phyloP scores from a whole-genome alignment of 805 yeast species.

The Candida morakotiae region DNA sequence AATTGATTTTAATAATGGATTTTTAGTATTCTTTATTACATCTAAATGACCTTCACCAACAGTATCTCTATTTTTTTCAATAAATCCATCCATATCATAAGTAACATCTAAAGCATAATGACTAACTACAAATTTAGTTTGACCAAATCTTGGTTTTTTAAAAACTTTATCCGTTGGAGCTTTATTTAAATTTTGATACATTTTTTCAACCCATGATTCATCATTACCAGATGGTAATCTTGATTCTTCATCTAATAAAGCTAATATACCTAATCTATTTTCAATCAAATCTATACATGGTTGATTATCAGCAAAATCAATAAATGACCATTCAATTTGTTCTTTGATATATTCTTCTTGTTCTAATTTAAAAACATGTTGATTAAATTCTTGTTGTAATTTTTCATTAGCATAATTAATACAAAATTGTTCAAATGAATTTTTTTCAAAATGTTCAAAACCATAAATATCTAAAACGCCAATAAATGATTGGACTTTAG shows the following conservation, averaged over 20 bases:
- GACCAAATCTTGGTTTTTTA: constrained; percentile 93
- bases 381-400: constrained; percentile 94
- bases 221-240: constrained; percentile 92
- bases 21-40: constrained; percentile 66
- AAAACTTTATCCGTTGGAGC: constrained; percentile 72
- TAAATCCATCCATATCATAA: constrained; percentile 89
- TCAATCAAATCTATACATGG: constrained; percentile 94
- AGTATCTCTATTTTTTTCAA: constrained; percentile 95
- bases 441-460: constrained; percentile 90
- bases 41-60: constrained; percentile 95
- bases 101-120: constrained; percentile 95
- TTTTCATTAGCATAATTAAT: constrained; percentile 96
- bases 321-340: constrained; percentile 94
- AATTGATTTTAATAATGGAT: constrained; percentile 61
- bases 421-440: constrained; percentile 96
- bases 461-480: constrained; percentile 98
- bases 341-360: constrained; percentile 93
- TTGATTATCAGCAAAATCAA: constrained; percentile 93
- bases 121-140: constrained; percentile 80
- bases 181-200: constrained; percentile 80
- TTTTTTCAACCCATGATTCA: constrained; percentile 85
- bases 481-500: constrained; percentile 65
- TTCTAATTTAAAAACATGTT: constrained; percentile 93
- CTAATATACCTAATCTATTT: constrained; percentile 78
- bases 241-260: constrained; percentile 91